Percentiles rank a stretch among this genome's conserved stretches.
Conservation (phyloP, 257 asterid genomes). For the Plantago ovata region DNA sequence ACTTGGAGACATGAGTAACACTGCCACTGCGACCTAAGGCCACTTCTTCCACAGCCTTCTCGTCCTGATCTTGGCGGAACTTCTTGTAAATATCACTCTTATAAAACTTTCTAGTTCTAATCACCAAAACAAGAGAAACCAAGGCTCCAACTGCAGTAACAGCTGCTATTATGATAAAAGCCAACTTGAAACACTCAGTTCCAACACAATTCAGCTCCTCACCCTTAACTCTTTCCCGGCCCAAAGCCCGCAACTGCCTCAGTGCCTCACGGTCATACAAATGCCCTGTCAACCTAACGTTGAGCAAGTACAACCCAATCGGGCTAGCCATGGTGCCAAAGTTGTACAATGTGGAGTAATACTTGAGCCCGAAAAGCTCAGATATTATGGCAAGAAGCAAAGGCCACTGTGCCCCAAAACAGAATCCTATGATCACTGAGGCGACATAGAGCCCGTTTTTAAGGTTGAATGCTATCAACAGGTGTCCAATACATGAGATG, state of each 20-base stretch:
- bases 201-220: slow-evolving; percentile 22
- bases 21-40: background rate
- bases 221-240: slow-evolving; percentile 1
- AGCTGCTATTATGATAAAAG: slow-evolving; percentile 19
- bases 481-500: slow-evolving; percentile 21
- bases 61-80: slow-evolving; percentile 29
- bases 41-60: background rate
- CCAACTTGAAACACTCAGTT: slow-evolving; percentile 22
- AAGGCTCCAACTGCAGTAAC: slow-evolving; percentile 19
- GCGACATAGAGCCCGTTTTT: slow-evolving; percentile 24
- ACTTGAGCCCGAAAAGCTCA: slow-evolving; percentile 30
- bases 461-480: slow-evolving; percentile 25
- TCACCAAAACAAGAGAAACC: slow-evolving; percentile 29
- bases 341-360: slow-evolving; percentile 24
- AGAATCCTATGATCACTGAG: slow-evolving; percentile 23
- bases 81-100: slow-evolving; percentile 54
- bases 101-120: slow-evolving; percentile 55
- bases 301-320: slow-evolving; percentile 21
- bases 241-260: slow-evolving; percentile 19
- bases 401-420: slow-evolving; percentile 28
- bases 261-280: slow-evolving; percentile 27
- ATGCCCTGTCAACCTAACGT: slow-evolving; percentile 24
- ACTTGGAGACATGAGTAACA: background rate
- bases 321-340: slow-evolving; percentile 30
- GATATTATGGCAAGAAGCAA: slow-evolving; percentile 29